phyloP scores from a whole-genome alignment of 2,329 filamentous ascomycete species.

The Colletotrichum cordylinicola region DNA sequence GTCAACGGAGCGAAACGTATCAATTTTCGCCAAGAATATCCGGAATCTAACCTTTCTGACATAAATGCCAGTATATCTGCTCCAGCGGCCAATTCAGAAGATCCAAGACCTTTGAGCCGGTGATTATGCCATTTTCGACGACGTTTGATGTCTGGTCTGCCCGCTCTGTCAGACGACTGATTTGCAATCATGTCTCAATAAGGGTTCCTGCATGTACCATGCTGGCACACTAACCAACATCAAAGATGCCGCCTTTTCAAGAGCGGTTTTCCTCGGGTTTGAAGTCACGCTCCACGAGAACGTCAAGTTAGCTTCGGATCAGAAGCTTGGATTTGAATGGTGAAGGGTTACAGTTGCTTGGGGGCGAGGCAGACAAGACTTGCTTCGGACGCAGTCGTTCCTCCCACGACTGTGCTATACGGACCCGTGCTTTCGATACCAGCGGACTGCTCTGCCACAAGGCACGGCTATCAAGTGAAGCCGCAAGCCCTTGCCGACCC shows the following conservation, averaged over 20 bases:
- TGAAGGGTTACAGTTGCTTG: not conserved
- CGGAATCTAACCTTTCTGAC: not conserved
- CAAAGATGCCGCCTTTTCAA: not conserved
- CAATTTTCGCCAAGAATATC: not conserved
- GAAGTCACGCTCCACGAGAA: not conserved
- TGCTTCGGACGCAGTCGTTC: not conserved
- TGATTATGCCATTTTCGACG: not conserved
- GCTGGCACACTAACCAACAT: not conserved
- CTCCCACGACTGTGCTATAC: not conserved
- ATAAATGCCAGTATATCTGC: not conserved
- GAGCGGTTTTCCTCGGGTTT: not conserved
- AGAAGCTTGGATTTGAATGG: not conserved
- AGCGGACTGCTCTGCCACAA: not conserved
- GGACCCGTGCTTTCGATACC: not conserved
- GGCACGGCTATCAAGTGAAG: not conserved
- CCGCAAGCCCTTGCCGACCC: not conserved
- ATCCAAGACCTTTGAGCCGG: not conserved
- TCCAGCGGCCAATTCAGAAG: not conserved
- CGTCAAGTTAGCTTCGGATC: not conserved
- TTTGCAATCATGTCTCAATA: not conserved
- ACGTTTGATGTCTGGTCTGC: not conserved
- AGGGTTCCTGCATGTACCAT: conserved; percentile 11
- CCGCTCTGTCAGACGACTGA: not conserved
- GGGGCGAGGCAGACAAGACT: not conserved
- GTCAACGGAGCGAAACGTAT: not conserved